A percentile compares a stretch with the other conserved stretches of the same genome.
Evolutionary conservation across 257 asterid species (phyloP).

Genomic region (Nicotiana knightiana): DNA sequence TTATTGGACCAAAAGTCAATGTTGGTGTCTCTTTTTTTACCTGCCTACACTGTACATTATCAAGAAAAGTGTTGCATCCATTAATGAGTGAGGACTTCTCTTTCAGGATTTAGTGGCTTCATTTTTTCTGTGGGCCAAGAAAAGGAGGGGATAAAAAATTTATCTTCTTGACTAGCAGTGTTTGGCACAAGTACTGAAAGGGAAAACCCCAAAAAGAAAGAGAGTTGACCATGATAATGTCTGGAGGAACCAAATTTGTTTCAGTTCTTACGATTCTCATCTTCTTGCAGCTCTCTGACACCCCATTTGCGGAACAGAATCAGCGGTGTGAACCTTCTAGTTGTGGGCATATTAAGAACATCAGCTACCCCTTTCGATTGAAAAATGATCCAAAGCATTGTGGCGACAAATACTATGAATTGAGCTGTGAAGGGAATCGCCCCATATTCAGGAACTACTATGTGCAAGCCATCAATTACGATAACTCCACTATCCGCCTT

Average conservation of each 20-base stretch:
- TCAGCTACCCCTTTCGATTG: slow-evolving; percentile 14
- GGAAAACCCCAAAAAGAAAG: too few species aligned
- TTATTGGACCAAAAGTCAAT: too few species aligned
- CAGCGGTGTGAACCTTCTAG: not conserved
- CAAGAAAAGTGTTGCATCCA: too few species aligned
- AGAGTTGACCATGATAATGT: not conserved
- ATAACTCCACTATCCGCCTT: not conserved
- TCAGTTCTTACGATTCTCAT: not conserved
- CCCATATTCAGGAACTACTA: not conserved
- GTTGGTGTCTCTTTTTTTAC: too few species aligned
- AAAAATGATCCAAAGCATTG: slow-evolving; percentile 2
- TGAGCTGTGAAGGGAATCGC: not conserved
- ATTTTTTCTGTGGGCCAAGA: not conserved
- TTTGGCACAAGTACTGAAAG: too few species aligned
- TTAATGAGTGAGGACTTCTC: not conserved
- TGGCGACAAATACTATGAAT: not conserved
- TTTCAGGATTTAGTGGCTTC: too few species aligned
- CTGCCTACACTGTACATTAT: too few species aligned
- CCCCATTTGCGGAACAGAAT: not conserved
- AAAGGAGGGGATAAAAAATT: not conserved
- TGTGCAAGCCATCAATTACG: slow-evolving; percentile 2
- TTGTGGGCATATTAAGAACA: slow-evolving; percentile 13
- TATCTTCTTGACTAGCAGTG: not conserved
- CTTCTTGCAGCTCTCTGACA: not conserved
- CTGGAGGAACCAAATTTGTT: not conserved